Base-by-base conservation (phyloP, 257 asterid genomes). In the Craterostigma plantagineum region DNA sequence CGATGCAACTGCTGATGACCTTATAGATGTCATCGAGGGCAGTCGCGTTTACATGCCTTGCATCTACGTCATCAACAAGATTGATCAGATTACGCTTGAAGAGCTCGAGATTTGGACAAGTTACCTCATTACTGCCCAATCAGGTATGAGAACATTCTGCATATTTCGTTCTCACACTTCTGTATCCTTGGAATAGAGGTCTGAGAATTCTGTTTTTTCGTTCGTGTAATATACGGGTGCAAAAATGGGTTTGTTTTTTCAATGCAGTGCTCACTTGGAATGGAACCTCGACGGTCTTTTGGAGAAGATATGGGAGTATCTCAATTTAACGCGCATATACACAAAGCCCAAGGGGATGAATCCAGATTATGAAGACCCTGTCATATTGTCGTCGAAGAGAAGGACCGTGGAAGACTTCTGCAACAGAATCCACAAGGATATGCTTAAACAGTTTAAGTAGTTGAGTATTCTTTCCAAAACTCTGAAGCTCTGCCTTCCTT, bases 301-400 rank as follows among this genome's bases (percentile, higher is more conserved):
- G 48, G 99, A 90, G 58, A 75, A 72, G 69, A 60, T 90, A 16
- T 90, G 99, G 99, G 94, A 90, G 62, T 90, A 90, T 61, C 91
- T 90, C 38, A 42, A 63, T 53, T 67, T 90, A 63, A 90, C 98
- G 54, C 98, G 98, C 59, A 86, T 90, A 57, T 83, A 83, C 73
- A 90, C 95, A 33, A 90, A 90, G 71, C 98, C 98, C 14, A 90
- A 90, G 69, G 98, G 95, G 43, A 70, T 90, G 95, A 90, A 90
- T 75, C 98, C 98, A 23, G 98, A 90, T 65, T 90, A 90, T 35
- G 91, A 83, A 18, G 98, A 90, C 60, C 98, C 98, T 18, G 98
- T 90, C 45, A 90, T 90, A 55, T 56, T 90, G 68, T 90, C 95
- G 37, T 79, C 98, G 14, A 90, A 66, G 84, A 75, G 11, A 55